Evolutionary conservation across 257 asterid species (phyloP), one percentile per base, ranked within the genome.

Genomic region (Primulina huaijiensis): DNA sequence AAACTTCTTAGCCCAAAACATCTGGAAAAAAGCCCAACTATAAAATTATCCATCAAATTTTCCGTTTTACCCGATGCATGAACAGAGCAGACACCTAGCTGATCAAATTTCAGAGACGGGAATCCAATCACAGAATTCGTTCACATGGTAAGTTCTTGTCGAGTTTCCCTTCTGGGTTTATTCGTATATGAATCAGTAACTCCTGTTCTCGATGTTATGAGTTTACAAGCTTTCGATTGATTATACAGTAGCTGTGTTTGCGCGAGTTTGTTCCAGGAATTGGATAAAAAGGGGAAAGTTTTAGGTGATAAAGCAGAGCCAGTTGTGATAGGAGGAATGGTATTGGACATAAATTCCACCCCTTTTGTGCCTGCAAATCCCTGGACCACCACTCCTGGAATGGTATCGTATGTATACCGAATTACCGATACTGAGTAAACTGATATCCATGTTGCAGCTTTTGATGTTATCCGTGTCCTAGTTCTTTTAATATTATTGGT

Each of bases 281-380:
- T 31, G 60, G 8, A 17, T 37, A 67, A 72, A 64, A 38, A 66
- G 62, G 68, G 56, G 8, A 38, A 64, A 74, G 67, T 9, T 63
- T 10, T 63, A 35, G 73, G 72, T 25, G 37, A 60, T 56, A 86
- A 33, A 76, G 77, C 73, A 68, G 85, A 75, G 73, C 75, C 86
- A n/a, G 95, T 89, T 38, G 86, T 94, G 68, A 85, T 91, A 11
- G 97, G 97, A 31, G 97, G 97, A 31, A 91, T 94, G 99, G 92
- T 94, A 66, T 84, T 94, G 72, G 99, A 94, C 77, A 86, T 89
- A 68, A 77, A 89, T 74, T 96, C 90, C 60, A 82, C 81, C 21
- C 89, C 99, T 81, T 81, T 82, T 46, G 69, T 68, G 21, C 77
- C 75, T 76, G 85, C 87, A 72, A 86, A 82, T 73, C 89, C 87